Evolutionary conservation across 495 filamentous ascomycete genomes (phyloP).

Genomic region (Neurospora terricola): DNA sequence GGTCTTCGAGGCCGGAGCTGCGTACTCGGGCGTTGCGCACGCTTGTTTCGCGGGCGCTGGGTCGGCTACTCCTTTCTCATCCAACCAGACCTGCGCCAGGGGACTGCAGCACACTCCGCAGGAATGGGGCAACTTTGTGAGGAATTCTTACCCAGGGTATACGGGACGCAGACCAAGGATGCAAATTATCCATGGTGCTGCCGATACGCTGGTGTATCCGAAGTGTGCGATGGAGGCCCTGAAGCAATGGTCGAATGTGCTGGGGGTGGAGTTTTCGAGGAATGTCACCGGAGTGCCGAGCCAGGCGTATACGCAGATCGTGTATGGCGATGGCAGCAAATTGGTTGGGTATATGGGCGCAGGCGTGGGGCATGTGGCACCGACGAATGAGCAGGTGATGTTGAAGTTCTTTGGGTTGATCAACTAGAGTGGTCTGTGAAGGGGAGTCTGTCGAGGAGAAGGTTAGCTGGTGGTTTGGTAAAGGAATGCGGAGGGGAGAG

Average conservation of each 20-base stretch:
- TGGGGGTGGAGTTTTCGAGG: conserved; percentile 25
- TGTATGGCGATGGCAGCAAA: conserved; percentile 37
- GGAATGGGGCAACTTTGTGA: conserved; percentile 41
- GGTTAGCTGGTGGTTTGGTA: background rate
- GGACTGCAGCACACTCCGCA: conserved; percentile 38
- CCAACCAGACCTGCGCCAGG: conserved; percentile 43
- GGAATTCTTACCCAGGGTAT: conserved; percentile 44
- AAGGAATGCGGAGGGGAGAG: background rate
- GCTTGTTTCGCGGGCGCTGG: conserved; percentile 37
- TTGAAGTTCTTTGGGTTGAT: conserved; percentile 28
- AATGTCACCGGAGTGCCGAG: conserved; percentile 28
- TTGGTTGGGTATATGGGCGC: conserved; percentile 36
- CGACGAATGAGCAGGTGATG: conserved; percentile 29
- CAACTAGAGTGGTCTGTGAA: conserved; percentile 17
- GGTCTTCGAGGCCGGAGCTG: conserved; percentile 45
- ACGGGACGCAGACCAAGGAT: conserved; percentile 41
- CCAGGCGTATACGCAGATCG: conserved; percentile 29
- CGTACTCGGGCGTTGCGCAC: conserved; percentile 42
- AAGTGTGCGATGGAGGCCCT: conserved; percentile 42
- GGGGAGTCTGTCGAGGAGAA: background rate
- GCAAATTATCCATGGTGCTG: conserved; percentile 46
- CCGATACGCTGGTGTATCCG: conserved; percentile 38
- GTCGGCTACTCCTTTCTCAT: conserved; percentile 25
- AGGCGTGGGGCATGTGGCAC: conserved; percentile 39
- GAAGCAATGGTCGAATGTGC: conserved; percentile 49